Evolutionary conservation across 495 filamentous ascomycete genomes (phyloP).

Genomic region (Hypoxylon intermedium): DNA sequence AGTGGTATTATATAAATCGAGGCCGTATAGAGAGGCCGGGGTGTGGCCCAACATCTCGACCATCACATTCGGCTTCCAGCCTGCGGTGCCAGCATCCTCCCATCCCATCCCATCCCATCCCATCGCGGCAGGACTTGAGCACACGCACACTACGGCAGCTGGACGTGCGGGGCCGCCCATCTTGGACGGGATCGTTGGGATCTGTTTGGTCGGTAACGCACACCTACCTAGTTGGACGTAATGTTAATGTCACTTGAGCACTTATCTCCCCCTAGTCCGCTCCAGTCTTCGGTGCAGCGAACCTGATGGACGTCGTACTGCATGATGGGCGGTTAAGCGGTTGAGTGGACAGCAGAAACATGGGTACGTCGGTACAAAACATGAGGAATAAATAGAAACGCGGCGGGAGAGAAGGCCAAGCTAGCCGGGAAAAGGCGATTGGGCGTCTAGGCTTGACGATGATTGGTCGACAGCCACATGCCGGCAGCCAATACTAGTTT

Average conservation of each 20-base stretch:
- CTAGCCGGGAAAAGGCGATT: slow-evolving; percentile 42
- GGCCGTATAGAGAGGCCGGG: slow-evolving; percentile 36
- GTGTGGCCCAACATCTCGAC: slow-evolving; percentile 32
- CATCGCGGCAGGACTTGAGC: slow-evolving; percentile 3
- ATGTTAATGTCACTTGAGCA: slow-evolving; percentile 30
- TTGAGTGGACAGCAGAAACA: slow-evolving; percentile 26
- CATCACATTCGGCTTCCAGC: slow-evolving; percentile 19
- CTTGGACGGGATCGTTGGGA: slow-evolving; percentile 22
- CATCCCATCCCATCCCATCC: too few species aligned
- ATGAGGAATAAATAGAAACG: slow-evolving; percentile 32
- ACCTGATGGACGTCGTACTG: slow-evolving; percentile 44
- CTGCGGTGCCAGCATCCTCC: slow-evolving; percentile 19
- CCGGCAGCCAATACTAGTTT: slow-evolving; percentile 38
- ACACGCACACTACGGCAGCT: slow-evolving; percentile 28
- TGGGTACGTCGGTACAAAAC: slow-evolving; percentile 17
- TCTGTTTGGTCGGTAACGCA: slow-evolving; percentile 35
- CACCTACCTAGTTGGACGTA: slow-evolving; percentile 23
- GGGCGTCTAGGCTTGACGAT: slow-evolving; percentile 53
- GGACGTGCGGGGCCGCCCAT: slow-evolving; percentile 32
- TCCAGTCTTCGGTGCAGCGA: slow-evolving; percentile 31
- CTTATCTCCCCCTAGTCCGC: slow-evolving; percentile 22
- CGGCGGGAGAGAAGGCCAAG: slow-evolving; percentile 33
- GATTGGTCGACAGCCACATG: slow-evolving; percentile 46
- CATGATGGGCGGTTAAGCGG: slow-evolving; percentile 55
- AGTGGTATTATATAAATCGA: slow-evolving; percentile 56